Evolutionary conservation across 805 yeast species (phyloP).

Genomic region (Ogataea thermomethanolica): DNA sequence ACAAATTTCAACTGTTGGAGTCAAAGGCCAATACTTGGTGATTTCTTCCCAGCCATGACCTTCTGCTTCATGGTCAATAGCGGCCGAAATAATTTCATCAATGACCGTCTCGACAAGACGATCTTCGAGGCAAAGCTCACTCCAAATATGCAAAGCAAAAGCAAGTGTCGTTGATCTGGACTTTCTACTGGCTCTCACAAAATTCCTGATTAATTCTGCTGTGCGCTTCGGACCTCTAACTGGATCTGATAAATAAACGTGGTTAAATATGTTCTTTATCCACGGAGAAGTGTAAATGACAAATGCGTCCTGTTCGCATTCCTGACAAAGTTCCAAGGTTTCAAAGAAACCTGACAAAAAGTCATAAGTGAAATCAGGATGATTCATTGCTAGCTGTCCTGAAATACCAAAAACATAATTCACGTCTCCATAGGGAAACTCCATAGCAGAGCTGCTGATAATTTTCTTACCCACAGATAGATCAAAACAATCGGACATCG

Average conservation of each 20-base stretch:
- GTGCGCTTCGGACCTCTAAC: constrained; percentile 59
- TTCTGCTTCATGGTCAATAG: constrained; percentile 75
- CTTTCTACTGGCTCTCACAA: constrained; percentile 54
- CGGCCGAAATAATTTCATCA: constrained; percentile 71
- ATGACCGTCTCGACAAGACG: constrained; percentile 54
- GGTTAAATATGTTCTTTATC: constrained; percentile 60
- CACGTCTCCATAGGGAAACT: constrained; percentile 65
- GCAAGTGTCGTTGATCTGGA: constrained; percentile 48
- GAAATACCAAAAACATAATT: constrained; percentile 59
- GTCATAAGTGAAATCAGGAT: constrained; percentile 59
- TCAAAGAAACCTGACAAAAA: constrained; percentile 49
- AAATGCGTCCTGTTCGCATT: constrained; percentile 36
- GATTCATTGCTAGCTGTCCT: constrained; percentile 48
- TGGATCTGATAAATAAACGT: constrained; percentile 53
- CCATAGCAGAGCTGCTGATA: constrained; percentile 53
- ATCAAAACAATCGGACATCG: constrained; percentile 56
- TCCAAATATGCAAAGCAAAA: constrained; percentile 65
- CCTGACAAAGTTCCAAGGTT: constrained; percentile 43
- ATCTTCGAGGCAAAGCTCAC: constrained; percentile 57
- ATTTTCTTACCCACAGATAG: constrained; percentile 57
- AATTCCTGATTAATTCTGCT: constrained; percentile 56
- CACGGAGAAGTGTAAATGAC: constrained; percentile 66
- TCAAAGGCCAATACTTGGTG: constrained; percentile 55
- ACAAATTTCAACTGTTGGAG: constrained; percentile 72
- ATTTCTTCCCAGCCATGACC: constrained; percentile 64